Evolutionary conservation across 495 filamentous ascomycete genomes (phyloP).

Genomic region (Penicillium bovifimosum): DNA sequence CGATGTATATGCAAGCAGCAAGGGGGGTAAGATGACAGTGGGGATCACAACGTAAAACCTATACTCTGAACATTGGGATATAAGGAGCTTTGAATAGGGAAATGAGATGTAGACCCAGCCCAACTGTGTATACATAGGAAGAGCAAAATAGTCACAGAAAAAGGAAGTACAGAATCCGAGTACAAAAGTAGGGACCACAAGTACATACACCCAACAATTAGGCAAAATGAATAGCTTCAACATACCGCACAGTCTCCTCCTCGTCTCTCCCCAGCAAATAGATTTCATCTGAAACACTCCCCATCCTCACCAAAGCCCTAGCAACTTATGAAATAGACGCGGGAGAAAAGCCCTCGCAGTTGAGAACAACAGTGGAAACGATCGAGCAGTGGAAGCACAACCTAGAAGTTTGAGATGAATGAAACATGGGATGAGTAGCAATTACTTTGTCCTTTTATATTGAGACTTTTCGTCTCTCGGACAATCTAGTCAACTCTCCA

Average conservation of each 20-base stretch:
- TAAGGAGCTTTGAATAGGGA: background rate
- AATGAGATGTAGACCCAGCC: background rate
- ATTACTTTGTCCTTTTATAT: background rate
- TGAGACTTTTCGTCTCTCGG: background rate
- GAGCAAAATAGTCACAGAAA: background rate
- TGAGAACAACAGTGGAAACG: too few species aligned
- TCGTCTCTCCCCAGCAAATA: constrained; percentile 15
- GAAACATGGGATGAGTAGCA: background rate
- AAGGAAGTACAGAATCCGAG: too few species aligned
- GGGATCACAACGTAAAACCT: too few species aligned
- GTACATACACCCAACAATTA: background rate
- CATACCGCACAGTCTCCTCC: constrained; percentile 17
- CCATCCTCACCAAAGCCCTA: constrained; percentile 1
- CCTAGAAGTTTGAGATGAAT: background rate
- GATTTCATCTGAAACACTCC: constrained; percentile 1
- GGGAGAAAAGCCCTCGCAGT: background rate
- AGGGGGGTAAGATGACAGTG: background rate
- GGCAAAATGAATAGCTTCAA: background rate
- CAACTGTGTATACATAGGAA: background rate
- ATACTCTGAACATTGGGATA: background rate
- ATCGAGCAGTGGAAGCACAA: background rate
- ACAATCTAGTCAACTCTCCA: background rate
- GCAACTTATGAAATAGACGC: background rate
- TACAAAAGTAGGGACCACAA: too few species aligned
- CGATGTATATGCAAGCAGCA: background rate